These are phyloP conservation scores for Arthrobotrys sinensis DNA, from an alignment of 2,329 filamentous ascomycete species.

Conservation along the genomic window DNA sequence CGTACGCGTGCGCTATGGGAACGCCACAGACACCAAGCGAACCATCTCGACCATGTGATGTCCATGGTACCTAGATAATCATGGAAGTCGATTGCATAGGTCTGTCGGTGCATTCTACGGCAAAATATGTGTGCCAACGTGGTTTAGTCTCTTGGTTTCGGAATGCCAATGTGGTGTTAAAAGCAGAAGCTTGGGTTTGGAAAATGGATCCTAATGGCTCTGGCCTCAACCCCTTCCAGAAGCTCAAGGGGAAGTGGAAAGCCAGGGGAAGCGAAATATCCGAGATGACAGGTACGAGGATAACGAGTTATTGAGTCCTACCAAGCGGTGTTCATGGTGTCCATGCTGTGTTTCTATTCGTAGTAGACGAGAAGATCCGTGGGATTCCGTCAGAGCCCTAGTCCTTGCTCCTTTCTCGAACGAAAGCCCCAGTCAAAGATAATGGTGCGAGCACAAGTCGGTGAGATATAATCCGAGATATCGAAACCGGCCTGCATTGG, in stretches of 20 bases:
- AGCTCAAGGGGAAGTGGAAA: constrained; percentile 40
- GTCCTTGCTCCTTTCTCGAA: constrained; percentile 23
- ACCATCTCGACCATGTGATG: constrained; percentile 17
- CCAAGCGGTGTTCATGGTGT: constrained; percentile 25
- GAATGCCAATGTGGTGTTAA: constrained; percentile 37
- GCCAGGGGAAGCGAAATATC: constrained; percentile 60
- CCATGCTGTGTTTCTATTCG: constrained; percentile 44
- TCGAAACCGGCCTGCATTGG: constrained; percentile 58
- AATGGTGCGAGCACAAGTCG: constrained; percentile 39
- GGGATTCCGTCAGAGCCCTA: constrained; percentile 30
- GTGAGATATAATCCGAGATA: constrained; percentile 61
- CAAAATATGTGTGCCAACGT: constrained; percentile 10
- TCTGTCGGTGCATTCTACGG: constrained; percentile 2
- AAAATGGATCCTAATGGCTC: constrained; percentile 2
- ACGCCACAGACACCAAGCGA: constrained; percentile 1
- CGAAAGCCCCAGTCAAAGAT: constrained; percentile 29
- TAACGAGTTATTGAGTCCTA: constrained; percentile 8
- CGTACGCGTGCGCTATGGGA: neutral
- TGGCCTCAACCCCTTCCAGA: constrained; percentile 46
- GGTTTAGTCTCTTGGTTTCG: constrained; percentile 23
- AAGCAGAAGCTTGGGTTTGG: constrained; percentile 7
- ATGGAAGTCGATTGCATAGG: constrained; percentile 6
- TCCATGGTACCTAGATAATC: constrained; percentile 9
- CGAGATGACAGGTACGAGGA: constrained; percentile 59
- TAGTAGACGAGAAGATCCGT: constrained; percentile 28